Evolutionary conservation across 2,329 filamentous ascomycete genomes (phyloP).

Genomic region (Grosmannia huntii): DNA sequence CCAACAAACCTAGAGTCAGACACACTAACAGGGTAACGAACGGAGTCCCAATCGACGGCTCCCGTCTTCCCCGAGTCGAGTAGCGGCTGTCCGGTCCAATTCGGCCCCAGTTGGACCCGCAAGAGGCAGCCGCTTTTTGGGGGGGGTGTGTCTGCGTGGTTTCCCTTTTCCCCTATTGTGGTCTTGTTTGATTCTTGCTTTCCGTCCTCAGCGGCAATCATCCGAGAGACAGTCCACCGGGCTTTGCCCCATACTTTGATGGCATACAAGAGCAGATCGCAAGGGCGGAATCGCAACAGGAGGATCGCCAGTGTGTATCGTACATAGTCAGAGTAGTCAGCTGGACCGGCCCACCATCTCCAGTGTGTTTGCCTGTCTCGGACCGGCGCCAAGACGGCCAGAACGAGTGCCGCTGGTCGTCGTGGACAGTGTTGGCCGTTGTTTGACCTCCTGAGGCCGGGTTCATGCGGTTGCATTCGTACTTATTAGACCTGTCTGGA

Average conservation of each 20-base stretch:
- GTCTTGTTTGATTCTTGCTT: background rate
- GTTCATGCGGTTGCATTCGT: background rate
- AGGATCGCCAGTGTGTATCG: no score
- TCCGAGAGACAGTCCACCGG: background rate
- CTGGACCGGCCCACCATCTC: no score
- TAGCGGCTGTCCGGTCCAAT: background rate
- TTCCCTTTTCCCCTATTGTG: background rate
- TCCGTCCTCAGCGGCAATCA: background rate
- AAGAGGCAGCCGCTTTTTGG: background rate
- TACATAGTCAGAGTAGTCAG: no score
- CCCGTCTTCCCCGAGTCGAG: slow-evolving; percentile 3
- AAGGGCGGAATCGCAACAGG: background rate
- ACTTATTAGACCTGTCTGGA: background rate
- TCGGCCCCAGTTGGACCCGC: background rate
- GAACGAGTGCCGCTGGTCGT: no score
- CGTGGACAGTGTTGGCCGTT: no score
- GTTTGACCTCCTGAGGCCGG: no score
- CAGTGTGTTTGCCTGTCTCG: no score
- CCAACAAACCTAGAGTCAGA: background rate
- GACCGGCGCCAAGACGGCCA: no score
- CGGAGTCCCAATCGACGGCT: background rate
- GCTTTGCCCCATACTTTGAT: no score
- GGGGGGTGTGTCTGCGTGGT: background rate
- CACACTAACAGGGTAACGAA: background rate
- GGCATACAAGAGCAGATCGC: background rate